Conservation (phyloP, 331 rosid genomes). For the Ulmus americana region DNA sequence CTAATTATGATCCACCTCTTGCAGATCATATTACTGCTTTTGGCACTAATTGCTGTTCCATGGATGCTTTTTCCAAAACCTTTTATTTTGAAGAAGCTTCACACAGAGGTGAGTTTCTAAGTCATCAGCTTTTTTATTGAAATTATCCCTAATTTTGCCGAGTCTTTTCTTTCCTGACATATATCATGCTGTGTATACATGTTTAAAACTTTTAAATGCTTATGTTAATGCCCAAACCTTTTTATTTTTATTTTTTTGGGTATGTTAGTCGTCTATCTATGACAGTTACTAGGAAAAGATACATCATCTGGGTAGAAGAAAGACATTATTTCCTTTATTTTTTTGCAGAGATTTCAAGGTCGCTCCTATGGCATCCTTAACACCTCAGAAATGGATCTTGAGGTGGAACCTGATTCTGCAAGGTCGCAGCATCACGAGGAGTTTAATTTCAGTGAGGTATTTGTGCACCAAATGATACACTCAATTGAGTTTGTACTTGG, state of each 20-base stretch:
- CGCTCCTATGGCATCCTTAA: conserved; percentile 79
- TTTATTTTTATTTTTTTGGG: not conserved
- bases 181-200: too few relatives aligned
- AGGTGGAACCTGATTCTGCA: conserved; percentile 82
- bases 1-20: conserved; percentile 30
- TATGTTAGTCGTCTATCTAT: conserved; percentile 7
- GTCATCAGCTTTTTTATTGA: conserved; percentile 20
- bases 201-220: not conserved
- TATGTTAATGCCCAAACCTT: not conserved
- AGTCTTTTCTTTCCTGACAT: not conserved
- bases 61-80: conserved; percentile 99
- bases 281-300: not conserved
- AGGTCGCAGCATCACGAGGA: conserved; percentile 68
- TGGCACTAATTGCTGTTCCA: conserved; percentile 91
- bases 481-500: conserved; percentile 95
- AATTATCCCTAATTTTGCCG: conserved; percentile 1
- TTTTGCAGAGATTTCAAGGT: conserved; percentile 91
- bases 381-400: conserved; percentile 78
- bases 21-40: conserved; percentile 86
- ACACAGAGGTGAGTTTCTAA: conserved; percentile 58
- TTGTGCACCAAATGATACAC: conserved; percentile 99
- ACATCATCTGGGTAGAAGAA: not conserved
- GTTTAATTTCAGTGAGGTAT: conserved; percentile 88
- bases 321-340: conserved; percentile 21
- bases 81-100: conserved; percentile 78